Percentiles rank a stretch among this genome's conserved stretches.
Evolutionary conservation across 2,329 filamentous ascomycete species (phyloP).

Genomic region (Arthrobotrys sinensis): DNA sequence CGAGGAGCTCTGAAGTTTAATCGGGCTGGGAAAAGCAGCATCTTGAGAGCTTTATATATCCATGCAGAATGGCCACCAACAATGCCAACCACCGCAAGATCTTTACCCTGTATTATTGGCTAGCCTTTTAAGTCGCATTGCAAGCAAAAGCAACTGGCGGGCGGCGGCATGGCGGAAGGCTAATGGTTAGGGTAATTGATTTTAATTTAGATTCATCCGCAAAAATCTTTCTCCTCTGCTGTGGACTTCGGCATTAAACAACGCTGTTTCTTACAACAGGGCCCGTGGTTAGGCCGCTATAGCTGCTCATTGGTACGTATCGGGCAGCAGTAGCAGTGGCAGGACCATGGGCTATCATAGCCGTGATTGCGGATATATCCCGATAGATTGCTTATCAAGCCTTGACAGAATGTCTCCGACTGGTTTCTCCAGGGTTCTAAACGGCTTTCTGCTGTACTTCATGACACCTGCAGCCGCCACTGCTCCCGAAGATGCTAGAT

Average conservation of each 20-base stretch:
- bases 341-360: slow-evolving; percentile 6
- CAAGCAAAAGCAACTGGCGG: slow-evolving; percentile 8
- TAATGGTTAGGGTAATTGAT: slow-evolving; percentile 42
- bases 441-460: slow-evolving; percentile 7
- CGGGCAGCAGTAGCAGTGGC: background rate
- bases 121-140: slow-evolving; percentile 42
- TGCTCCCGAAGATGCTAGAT: slow-evolving; percentile 40
- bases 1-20: slow-evolving; percentile 60
- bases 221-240: slow-evolving; percentile 53
- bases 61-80: slow-evolving; percentile 39
- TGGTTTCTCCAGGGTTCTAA: slow-evolving; percentile 25
- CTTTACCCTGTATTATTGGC: slow-evolving; percentile 39
- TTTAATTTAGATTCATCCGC: slow-evolving; percentile 50
- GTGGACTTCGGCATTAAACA: slow-evolving; percentile 24
- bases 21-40: slow-evolving; percentile 57
- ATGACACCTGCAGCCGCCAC: slow-evolving; percentile 40
- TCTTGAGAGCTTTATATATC: slow-evolving; percentile 61
- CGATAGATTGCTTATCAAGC: slow-evolving; percentile 56
- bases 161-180: slow-evolving; percentile 49
- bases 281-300: slow-evolving; percentile 43
- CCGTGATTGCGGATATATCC: slow-evolving; percentile 56
- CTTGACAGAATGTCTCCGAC: slow-evolving; percentile 41
- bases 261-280: slow-evolving; percentile 28
- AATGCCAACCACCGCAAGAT: slow-evolving; percentile 42
- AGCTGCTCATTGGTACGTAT: slow-evolving; percentile 46